A percentile compares a stretch with the other conserved stretches of the same genome.
Conservation (phyloP, 2,329 filamentous ascomycete species). For the Colletotrichum tropicicola region DNA sequence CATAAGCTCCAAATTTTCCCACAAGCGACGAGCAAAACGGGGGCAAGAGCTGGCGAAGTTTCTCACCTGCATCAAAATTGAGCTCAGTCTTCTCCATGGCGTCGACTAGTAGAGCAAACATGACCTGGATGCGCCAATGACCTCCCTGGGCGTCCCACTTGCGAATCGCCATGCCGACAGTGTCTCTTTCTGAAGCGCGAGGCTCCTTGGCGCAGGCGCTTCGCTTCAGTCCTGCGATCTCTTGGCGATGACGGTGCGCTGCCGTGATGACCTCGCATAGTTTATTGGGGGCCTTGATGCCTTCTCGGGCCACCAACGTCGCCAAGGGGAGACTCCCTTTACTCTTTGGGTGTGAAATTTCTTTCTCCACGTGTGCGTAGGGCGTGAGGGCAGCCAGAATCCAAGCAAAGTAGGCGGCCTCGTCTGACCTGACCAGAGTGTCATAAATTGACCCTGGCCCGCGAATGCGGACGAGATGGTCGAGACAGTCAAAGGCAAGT, state of each 20-base stretch:
- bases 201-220: slow-evolving; percentile 56
- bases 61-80: slow-evolving; percentile 9
- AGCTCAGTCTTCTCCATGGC: slow-evolving; percentile 52
- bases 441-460: slow-evolving; percentile 58
- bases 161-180: slow-evolving; percentile 78
- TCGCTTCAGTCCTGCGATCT: slow-evolving; percentile 71
- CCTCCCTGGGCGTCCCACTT: slow-evolving; percentile 70
- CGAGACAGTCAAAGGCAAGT: slow-evolving; percentile 70
- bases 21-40: too few relatives aligned
- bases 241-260: slow-evolving; percentile 67
- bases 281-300: slow-evolving; percentile 83
- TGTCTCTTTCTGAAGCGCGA: slow-evolving; percentile 64
- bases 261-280: slow-evolving; percentile 73
- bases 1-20: neutral
- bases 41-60: neutral
- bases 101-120: slow-evolving; percentile 75
- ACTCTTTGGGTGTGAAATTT: slow-evolving; percentile 45
- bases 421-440: slow-evolving; percentile 67
- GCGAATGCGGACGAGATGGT: slow-evolving; percentile 54
- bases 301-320: slow-evolving; percentile 75
- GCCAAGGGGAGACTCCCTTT: slow-evolving; percentile 57
- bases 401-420: slow-evolving; percentile 80
- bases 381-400: slow-evolving; percentile 78
- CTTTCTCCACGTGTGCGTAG: slow-evolving; percentile 68
- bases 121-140: slow-evolving; percentile 76